Base-by-base conservation (phyloP, 805 yeast genomes). In the Barnettozyma siamensis region DNA sequence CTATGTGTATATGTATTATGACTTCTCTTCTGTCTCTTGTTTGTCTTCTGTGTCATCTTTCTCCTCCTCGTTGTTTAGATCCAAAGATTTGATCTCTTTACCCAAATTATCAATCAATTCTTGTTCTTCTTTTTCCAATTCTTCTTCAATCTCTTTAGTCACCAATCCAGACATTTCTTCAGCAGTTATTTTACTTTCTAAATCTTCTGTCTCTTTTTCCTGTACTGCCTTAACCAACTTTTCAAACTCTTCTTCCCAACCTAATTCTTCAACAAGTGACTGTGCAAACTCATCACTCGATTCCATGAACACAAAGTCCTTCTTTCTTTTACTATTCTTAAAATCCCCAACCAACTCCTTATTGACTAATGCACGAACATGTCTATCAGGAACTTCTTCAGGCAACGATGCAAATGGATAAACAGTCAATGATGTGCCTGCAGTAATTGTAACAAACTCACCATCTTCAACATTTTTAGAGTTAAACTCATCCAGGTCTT, bases 391-490 rank as follows among this genome's bases (percentile, higher is more conserved):
- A 0, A 82, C 75, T 52, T 84, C 88, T 2, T 74, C 62, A 0
- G 96, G 96, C 38, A 91, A 65, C 9, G 78, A 69, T 1, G 96
- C 96, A 70, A 91, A 91, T 3, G 99, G 99, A 48, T 78, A 78
- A 1, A 91, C 98, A 1, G 89, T 78, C 31, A 91, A 70, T 0
- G 96, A 86, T 0, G 97, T 88, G 1, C 99, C 99, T 0, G 95
- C 96, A 1, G 91, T 88, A 18, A 91, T 76, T 0, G 88, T 87
- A 21, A 89, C 58, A 50, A 82, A 88, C 27, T 73, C 57, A 44
- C 75, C 76, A 17, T 67, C 65, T 2, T 37, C 37, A 23, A 44
- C 41, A n/a, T 35, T 37, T 6, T 17, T 13, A 16, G 21, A 17
- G 45, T 42, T 47, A 47, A 50, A 31, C 9, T 38, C 41, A 1